Evolutionary conservation across 768 basidiomycete species (phyloP), one percentile per base, ranked within the genome.

Genomic region (Russula lepida): DNA sequence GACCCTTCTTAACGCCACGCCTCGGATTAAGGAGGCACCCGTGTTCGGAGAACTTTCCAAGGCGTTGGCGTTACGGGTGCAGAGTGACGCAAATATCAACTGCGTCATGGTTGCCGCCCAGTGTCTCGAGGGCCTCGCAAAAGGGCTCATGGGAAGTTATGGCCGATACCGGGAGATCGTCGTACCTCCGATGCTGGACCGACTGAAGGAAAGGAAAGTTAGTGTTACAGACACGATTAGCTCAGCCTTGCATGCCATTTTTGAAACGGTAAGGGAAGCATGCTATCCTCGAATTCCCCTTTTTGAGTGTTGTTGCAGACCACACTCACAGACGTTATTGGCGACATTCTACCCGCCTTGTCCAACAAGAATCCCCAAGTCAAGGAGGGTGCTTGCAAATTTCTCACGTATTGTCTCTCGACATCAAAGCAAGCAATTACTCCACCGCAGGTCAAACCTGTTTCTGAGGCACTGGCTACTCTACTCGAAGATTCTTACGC

Each of bases 341-440:
- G 92, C 15, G 92, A 98, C 71, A 76, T 95, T 46, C 78, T 89
- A 43, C 79, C 84, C 3, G 81, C 86, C 0, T 75, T 95, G 19
- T 84, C 84, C 65, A 86, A 86, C 58, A 99, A 98, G 76, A 99
- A 98, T 69, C 97, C 97, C 1, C 94, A 97, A 73, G 90, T 97
- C 32, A 95, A 97, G 69, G 92, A 95, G 73, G 89, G 92, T 6
- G 87, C 93, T 0, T 75, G 95, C 66, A 90, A 90, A 68, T 97
- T 95, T 68, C 76, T 98, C 28, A 82, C 80, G 21, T 83, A 95
- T 54, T 89, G 83, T 68, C 81, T 99, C 50, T 76, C 84, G 2
- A 79, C 79, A 1, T 90, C 93, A 2, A 80, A 81, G 9, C 75
- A 78, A 3, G 84, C 93, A 1, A 81, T 97, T 12, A 80, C 81